Conservation (phyloP, 2,329 filamentous ascomycete genomes). For the Hawksworthiomyces lignivorus region DNA sequence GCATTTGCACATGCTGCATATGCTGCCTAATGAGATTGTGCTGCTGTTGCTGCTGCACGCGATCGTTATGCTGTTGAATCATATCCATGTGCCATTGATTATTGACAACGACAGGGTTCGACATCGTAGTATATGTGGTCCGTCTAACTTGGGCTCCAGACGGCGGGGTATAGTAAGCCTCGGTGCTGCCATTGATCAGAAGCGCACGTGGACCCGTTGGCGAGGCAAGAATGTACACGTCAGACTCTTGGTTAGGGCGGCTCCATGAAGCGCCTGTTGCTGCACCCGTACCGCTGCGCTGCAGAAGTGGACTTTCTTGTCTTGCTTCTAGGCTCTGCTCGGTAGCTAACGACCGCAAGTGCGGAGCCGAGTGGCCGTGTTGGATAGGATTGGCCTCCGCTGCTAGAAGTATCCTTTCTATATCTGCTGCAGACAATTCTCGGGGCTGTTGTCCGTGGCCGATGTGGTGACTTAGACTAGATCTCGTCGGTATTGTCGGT, state of each 20-base stretch:
- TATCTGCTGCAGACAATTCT: background rate
- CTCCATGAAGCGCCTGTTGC: conserved; percentile 13
- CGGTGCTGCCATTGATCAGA: conserved; percentile 43
- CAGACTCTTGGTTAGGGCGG: conserved; percentile 26
- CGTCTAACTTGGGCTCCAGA: conserved; percentile 6
- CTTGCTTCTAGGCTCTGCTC: background rate
- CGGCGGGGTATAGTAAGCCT: conserved; percentile 41
- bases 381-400: background rate
- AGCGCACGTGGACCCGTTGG: conserved; percentile 52
- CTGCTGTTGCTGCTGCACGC: conserved; percentile 5
- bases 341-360: background rate
- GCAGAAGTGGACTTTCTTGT: background rate
- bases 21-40: conserved; percentile 3
- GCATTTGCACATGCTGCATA: conserved; percentile 3
- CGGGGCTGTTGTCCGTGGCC: no score
- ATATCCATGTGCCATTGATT: background rate
- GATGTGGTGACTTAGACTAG: no score
- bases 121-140: background rate
- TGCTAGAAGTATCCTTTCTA: background rate
- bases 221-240: conserved; percentile 55
- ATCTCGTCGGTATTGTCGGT: no score
- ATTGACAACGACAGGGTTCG: background rate
- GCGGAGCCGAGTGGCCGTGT: background rate
- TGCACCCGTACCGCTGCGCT: conserved; percentile 13
- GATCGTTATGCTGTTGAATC: conserved; percentile 3